Percentiles rank a stretch among this genome's conserved stretches.
phyloP scores from a whole-genome alignment of 108 stramenopile species.

The Cyclotella distinguenda region DNA sequence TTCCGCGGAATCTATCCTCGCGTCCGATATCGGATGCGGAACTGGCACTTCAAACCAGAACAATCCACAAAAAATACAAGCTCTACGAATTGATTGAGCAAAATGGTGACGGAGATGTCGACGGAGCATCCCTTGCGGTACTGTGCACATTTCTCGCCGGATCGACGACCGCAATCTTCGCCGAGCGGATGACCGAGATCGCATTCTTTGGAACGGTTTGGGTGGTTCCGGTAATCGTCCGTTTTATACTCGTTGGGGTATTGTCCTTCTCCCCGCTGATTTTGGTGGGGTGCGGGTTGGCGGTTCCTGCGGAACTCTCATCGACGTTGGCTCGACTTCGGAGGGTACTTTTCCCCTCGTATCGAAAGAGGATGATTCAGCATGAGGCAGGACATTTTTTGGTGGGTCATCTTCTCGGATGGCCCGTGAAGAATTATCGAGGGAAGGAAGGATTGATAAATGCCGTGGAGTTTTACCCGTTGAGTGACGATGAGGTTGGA shows the following conservation, averaged over 20 bases:
- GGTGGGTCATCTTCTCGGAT: slow-evolving; percentile 73
- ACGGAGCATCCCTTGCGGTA: slow-evolving; percentile 69
- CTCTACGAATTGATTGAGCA: slow-evolving; percentile 78
- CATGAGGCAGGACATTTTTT: slow-evolving; percentile 89
- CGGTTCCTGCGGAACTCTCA: slow-evolving; percentile 64
- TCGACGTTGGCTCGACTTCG: slow-evolving; percentile 64
- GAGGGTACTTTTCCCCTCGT: slow-evolving; percentile 71
- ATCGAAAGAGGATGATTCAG: slow-evolving; percentile 78
- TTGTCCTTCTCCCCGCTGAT: slow-evolving; percentile 74
- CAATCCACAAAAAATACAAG: slow-evolving; percentile 73
- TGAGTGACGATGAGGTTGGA: slow-evolving; percentile 64
- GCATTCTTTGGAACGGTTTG: slow-evolving; percentile 21
- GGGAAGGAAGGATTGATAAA: slow-evolving; percentile 77
- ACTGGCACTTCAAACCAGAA: slow-evolving; percentile 75
- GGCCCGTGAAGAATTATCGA: slow-evolving; percentile 65
- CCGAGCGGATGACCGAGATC: slow-evolving; percentile 47
- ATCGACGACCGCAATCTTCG: slow-evolving; percentile 57
- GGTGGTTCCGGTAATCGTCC: slow-evolving; percentile 75
- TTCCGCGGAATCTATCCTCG: slow-evolving; percentile 64
- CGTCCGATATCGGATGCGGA: slow-evolving; percentile 81
- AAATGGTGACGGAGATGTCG: slow-evolving; percentile 81
- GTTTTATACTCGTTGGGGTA: slow-evolving; percentile 75
- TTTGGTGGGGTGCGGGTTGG: slow-evolving; percentile 83
- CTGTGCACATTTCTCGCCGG: slow-evolving; percentile 61
- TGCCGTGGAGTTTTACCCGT: slow-evolving; percentile 85